These are phyloP conservation scores for Cordyceps cicadae DNA, from an alignment of 2,329 filamentous ascomycete genomes.

Conservation along the genomic window DNA sequence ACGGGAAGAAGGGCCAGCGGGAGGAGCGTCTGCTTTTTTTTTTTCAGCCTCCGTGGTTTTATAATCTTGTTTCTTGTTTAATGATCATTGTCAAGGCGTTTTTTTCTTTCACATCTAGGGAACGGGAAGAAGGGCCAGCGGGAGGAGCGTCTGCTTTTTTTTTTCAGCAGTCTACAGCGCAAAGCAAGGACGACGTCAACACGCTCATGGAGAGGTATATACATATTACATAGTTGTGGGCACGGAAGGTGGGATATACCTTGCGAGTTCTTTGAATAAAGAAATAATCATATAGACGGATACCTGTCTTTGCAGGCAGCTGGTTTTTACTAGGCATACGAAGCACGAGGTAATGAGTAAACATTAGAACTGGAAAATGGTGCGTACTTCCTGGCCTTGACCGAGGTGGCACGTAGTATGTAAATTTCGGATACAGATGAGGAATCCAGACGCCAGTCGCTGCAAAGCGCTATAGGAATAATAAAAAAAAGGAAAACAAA, in stretches of 20 bases:
- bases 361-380: no score
- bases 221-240: background rate
- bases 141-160: background rate
- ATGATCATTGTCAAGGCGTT: constrained; percentile 11
- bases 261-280: constrained; percentile 3
- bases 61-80: background rate
- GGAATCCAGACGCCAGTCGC: background rate
- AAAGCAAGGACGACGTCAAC: background rate
- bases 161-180: background rate
- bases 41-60: background rate
- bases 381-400: no score
- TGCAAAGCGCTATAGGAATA: background rate
- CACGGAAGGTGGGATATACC: background rate
- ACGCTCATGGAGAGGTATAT: background rate
- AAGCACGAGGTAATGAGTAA: no score
- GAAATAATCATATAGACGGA: background rate
- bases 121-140: background rate
- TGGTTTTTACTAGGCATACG: no score
- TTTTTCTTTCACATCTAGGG: background rate
- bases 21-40: background rate
- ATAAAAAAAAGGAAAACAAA: background rate
- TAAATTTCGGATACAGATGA: background rate
- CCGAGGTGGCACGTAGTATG: no score
- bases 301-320: background rate
- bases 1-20: background rate